Evolutionary conservation across 78 protist genomes (phyloP).

Genomic region (Creolimax fragrantissima): DNA sequence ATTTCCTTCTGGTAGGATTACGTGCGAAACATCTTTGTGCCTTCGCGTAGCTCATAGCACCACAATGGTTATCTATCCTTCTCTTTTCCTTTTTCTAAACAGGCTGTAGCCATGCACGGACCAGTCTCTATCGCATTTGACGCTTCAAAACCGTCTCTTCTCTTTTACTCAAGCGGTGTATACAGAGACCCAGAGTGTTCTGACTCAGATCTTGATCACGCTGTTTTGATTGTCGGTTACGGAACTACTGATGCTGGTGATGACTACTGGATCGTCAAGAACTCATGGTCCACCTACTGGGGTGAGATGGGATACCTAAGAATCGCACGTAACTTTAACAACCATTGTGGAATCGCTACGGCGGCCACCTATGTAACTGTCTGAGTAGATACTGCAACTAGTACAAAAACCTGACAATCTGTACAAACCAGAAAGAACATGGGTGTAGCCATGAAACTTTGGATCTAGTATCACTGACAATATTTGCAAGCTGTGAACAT

Average conservation of each 20-base stretch:
- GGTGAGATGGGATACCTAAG: conserved; percentile 54
- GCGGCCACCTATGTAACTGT: conserved; percentile 38
- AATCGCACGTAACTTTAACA: conserved; percentile 46
- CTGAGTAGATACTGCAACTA: too few relatives aligned
- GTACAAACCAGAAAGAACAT: too few relatives aligned
- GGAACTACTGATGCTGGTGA: conserved; percentile 29
- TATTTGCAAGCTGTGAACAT: too few relatives aligned
- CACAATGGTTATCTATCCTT: too few relatives aligned
- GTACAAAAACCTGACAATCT: too few relatives aligned
- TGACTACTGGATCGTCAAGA: conserved; percentile 59
- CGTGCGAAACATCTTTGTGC: too few relatives aligned
- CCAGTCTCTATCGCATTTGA: conserved; percentile 79
- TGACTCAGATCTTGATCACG: conserved; percentile 61
- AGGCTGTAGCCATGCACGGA: conserved; percentile 41
- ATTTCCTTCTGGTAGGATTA: too few relatives aligned
- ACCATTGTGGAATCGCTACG: conserved; percentile 64
- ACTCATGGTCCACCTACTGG: conserved; percentile 78
- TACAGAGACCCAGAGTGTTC: conserved; percentile 48
- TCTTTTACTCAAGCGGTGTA: conserved; percentile 68
- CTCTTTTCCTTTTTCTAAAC: background rate
- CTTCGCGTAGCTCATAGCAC: too few relatives aligned
- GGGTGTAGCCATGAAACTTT: too few relatives aligned
- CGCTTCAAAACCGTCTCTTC: conserved; percentile 59
- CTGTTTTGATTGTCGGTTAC: conserved; percentile 80
- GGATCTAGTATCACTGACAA: too few relatives aligned